phyloP scores from a whole-genome alignment of 805 yeast species.

The Saccharomycopsis babjevae region DNA sequence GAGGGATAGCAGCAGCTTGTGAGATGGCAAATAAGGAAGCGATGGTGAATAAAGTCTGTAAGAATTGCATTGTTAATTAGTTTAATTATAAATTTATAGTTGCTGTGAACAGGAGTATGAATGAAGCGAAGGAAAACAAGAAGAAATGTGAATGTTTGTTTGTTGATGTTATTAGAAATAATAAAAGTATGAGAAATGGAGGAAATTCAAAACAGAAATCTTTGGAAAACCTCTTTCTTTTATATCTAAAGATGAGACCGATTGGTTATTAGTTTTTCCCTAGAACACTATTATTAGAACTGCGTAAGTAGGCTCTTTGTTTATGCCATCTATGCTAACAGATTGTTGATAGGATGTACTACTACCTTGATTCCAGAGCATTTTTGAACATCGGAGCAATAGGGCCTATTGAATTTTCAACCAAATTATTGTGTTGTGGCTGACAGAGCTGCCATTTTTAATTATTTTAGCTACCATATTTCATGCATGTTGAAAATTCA shows the following conservation, averaged over 20 bases:
- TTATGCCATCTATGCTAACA: too few relatives aligned
- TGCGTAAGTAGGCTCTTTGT: too few relatives aligned
- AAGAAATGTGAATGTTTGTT: too few relatives aligned
- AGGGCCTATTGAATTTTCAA: too few relatives aligned
- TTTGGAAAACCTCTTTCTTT: neutral
- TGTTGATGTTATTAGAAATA: too few relatives aligned
- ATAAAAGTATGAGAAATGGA: too few relatives aligned
- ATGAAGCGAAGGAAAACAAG: too few relatives aligned
- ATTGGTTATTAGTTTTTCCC: neutral
- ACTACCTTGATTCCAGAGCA: too few relatives aligned
- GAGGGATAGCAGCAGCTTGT: constrained; percentile 7
- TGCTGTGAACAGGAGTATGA: too few relatives aligned
- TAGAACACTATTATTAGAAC: neutral
- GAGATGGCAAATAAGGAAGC: constrained; percentile 1
- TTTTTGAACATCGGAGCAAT: too few relatives aligned
- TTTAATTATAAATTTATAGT: neutral
- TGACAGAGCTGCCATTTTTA: neutral
- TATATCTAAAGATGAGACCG: neutral
- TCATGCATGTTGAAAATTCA: neutral
- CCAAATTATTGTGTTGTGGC: too few relatives aligned
- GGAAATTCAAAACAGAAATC: neutral
- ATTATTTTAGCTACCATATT: neutral
- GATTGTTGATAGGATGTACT: neutral
- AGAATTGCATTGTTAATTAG: constrained; percentile 6
- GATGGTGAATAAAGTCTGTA: neutral